A percentile compares a stretch with the other conserved stretches of the same genome.
phyloP scores from a whole-genome alignment of 2,329 filamentous ascomycete species.

The Tolypocladium tundrense region DNA sequence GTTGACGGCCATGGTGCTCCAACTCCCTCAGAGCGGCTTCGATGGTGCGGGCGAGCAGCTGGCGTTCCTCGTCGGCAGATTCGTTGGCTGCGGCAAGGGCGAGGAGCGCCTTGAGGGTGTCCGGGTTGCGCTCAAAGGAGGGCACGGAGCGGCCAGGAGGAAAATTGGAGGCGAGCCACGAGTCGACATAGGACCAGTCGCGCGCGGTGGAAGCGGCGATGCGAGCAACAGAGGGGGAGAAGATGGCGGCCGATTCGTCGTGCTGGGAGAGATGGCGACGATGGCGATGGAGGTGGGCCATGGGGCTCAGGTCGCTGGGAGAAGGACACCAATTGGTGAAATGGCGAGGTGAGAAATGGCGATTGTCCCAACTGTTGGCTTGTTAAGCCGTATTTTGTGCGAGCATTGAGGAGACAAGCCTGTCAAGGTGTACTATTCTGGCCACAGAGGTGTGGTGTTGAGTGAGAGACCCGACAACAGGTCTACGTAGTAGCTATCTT shows the following conservation, averaged over 20 bases:
- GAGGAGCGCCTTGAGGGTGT: conserved; percentile 68
- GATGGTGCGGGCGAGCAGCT: conserved; percentile 48
- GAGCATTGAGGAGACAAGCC: not conserved
- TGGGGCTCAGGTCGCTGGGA: not conserved
- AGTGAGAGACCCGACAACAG: no score
- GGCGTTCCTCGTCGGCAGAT: conserved; percentile 59
- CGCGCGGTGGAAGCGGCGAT: conserved; percentile 74
- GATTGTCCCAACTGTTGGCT: not conserved
- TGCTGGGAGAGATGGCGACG: not conserved
- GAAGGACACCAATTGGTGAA: not conserved
- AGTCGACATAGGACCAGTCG: conserved; percentile 83
- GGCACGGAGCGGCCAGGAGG: conserved; percentile 52
- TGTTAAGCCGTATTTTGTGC: not conserved
- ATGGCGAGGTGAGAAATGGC: not conserved
- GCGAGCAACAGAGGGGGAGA: conserved; percentile 58
- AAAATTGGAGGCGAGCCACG: conserved; percentile 68
- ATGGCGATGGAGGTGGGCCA: not conserved
- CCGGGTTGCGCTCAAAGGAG: conserved; percentile 74
- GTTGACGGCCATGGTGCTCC: conserved; percentile 6
- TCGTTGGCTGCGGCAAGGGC: conserved; percentile 69
- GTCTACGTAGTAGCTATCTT: no score
- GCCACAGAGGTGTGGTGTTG: no score
- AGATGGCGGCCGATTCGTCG: conserved; percentile 40
- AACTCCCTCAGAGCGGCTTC: conserved; percentile 47
- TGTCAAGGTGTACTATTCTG: no score